Evolutionary conservation across 2,329 filamentous ascomycete genomes (phyloP), one percentile per base, ranked within the genome.

Genomic region (Rugonectria rugulosa): DNA sequence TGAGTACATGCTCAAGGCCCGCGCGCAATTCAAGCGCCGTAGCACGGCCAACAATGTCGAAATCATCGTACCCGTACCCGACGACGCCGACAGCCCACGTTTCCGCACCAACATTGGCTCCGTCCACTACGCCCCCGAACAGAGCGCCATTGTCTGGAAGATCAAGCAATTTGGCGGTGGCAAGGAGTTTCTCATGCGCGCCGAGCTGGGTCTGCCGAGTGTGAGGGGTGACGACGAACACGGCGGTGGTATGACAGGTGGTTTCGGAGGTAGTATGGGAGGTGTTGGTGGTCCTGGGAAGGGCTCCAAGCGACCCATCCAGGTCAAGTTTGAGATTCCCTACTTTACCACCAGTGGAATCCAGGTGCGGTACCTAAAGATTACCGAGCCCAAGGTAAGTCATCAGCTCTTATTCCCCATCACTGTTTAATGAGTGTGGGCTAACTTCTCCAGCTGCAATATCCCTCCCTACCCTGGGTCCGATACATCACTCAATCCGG

Each of bases 341-440:
- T 99, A 99, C 78, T 99, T 99, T 74, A 99, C 95, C n/a, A 99
- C 96, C 3, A 96, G 91, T 77, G 95, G 95, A 62, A 99, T 99
- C 66, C 96, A 99, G 76, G 95, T 99, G 69, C 87, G 95, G 70
- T 99, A 99, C 75, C 78, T 99, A 74, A 99, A 99, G 84, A 99
- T 99, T 70, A 98, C 96, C 62, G 95, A 99, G 77, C 95, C 95
- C 41, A 99, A 99, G 91, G 94, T 97, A 80, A 69, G 85, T 75
- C 11, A 17, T 12, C 14, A n/a, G 6, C 5, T 29, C 37, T 24
- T 53, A 8, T 49, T 29, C 26, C 26, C n/a, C 29, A 45, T 19
- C 23, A 7, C 10, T 27, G 8, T 17, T 6, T 8, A 21, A 5
- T 14, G 29, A 47, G 40, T n/a, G 14, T 14, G 10, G 21, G 29